Conservation (phyloP, 208 protist genomes). For the Crithidia expoeki region DNA sequence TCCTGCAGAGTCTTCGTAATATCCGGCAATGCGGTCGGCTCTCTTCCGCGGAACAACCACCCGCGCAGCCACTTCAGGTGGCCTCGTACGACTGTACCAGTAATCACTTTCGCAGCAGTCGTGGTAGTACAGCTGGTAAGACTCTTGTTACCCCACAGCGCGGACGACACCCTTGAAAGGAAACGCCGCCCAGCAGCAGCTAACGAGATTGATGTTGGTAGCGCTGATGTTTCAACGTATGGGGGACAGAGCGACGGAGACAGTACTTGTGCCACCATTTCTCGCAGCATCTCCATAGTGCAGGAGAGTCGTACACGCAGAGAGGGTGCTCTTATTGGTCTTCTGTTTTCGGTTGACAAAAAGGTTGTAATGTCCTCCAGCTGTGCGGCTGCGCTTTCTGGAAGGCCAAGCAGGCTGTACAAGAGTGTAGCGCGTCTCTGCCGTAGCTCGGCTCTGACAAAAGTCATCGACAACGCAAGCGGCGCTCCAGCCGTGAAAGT, state of each 20-base stretch:
- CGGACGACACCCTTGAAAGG: background rate
- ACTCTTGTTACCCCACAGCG: constrained; percentile 6
- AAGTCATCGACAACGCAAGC: constrained; percentile 7
- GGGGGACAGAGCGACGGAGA: background rate
- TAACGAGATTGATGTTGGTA: background rate
- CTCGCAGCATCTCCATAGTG: constrained; percentile 4
- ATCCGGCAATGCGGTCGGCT: background rate
- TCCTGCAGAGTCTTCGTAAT: constrained; percentile 45
- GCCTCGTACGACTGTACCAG: constrained; percentile 39
- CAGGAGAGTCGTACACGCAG: constrained; percentile 26
- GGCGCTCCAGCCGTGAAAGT: background rate
- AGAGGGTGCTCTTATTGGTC: background rate
- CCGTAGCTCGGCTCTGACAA: constrained; percentile 3
- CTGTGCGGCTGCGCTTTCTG: background rate
- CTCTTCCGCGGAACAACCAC: constrained; percentile 61
- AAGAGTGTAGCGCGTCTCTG: constrained; percentile 15
- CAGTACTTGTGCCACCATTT: constrained; percentile 17
- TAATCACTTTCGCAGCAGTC: background rate
- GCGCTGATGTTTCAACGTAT: background rate
- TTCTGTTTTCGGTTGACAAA: background rate
- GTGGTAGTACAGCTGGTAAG: background rate
- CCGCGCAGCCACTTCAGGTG: constrained; percentile 78
- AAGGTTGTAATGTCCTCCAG: background rate
- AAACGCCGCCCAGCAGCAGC: background rate
- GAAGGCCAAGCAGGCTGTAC: constrained; percentile 21